These are phyloP conservation scores for Solanum pimpinellifolium DNA, from an alignment of 257 asterid species.

Conservation along the genomic window DNA sequence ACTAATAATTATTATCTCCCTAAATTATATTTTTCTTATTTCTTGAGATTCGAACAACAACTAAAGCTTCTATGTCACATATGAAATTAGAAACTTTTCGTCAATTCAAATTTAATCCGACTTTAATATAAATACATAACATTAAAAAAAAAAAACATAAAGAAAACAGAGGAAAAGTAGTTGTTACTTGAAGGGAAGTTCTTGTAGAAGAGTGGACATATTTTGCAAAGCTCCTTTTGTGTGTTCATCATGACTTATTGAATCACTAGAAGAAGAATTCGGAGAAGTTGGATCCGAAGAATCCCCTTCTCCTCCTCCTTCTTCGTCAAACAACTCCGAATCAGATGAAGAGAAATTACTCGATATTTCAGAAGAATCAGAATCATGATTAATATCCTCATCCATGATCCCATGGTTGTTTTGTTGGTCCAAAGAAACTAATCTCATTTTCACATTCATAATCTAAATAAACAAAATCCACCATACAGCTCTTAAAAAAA, in stretches of 20 bases:
- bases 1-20: too few relatives aligned
- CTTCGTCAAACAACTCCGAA: slow-evolving; percentile 25
- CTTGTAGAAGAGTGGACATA: slow-evolving; percentile 48
- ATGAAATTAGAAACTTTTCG: too few relatives aligned
- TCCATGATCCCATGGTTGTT: slow-evolving; percentile 31
- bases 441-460: slow-evolving; percentile 14
- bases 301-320: not conserved
- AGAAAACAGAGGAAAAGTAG: not conserved
- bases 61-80: too few relatives aligned
- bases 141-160: not conserved
- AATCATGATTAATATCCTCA: not conserved
- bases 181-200: slow-evolving; percentile 62
- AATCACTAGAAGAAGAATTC: not conserved
- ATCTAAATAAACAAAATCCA: not conserved
- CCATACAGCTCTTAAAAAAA: slow-evolving; percentile 7
- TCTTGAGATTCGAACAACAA: too few relatives aligned
- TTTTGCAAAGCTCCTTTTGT: slow-evolving; percentile 26
- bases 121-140: not conserved
- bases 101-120: not conserved
- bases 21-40: too few relatives aligned
- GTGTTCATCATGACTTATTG: not conserved
- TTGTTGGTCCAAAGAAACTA: slow-evolving; percentile 10
- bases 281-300: not conserved
- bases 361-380: slow-evolving; percentile 6
- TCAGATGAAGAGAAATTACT: slow-evolving; percentile 10